Evolutionary conservation across 805 yeast genomes (phyloP).

Genomic region (Wickerhamomyces kurtzmanii): DNA sequence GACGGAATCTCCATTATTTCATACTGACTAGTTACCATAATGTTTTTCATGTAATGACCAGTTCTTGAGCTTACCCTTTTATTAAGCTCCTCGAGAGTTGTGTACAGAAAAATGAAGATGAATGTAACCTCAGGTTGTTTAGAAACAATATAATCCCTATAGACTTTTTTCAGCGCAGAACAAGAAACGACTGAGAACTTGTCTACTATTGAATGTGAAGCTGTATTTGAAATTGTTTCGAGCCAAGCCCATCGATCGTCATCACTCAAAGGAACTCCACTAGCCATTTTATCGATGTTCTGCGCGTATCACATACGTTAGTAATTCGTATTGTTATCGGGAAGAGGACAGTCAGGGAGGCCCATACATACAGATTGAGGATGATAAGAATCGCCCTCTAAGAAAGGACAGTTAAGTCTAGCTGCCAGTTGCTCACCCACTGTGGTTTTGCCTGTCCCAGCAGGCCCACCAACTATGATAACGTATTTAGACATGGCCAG

Average conservation of each 20-base stretch:
- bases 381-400: constrained; percentile 85
- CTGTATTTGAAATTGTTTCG: constrained; percentile 32
- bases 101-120: constrained; percentile 57
- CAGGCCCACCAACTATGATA: constrained; percentile 83
- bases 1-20: constrained; percentile 66
- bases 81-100: constrained; percentile 50
- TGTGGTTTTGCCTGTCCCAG: constrained; percentile 92
- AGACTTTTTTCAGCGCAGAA: constrained; percentile 69
- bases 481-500: constrained; percentile 22
- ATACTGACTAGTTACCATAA: constrained; percentile 77
- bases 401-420: constrained; percentile 38
- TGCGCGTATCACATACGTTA: constrained; percentile 2
- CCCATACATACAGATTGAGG: constrained; percentile 34
- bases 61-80: constrained; percentile 53
- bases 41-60: constrained; percentile 80
- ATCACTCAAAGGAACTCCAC: constrained; percentile 74
- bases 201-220: constrained; percentile 23
- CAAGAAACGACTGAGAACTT: constrained; percentile 55
- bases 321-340: not conserved
- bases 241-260: constrained; percentile 95
- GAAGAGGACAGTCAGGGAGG: no score
- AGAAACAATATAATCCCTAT: constrained; percentile 52
- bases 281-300: constrained; percentile 77
- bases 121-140: constrained; percentile 27
- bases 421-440: constrained; percentile 45